Evolutionary conservation across 257 asterid species (phyloP).

Genomic region (Forsythia viridissima): DNA sequence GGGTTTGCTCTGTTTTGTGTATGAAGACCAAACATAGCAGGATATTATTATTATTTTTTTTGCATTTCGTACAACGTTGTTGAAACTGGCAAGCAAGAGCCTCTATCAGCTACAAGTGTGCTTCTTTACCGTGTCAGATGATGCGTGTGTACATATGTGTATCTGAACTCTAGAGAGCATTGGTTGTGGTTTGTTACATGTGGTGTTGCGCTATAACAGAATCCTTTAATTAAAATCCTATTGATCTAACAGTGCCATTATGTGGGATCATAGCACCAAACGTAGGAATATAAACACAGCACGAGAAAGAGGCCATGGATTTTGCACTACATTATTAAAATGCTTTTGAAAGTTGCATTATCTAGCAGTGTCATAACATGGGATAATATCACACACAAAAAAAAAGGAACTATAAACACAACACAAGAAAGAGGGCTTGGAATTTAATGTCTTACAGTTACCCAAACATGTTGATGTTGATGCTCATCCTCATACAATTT

Average conservation of each 20-base stretch:
- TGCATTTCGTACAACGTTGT: background rate
- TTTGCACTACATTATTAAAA: background rate
- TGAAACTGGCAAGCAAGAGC: background rate
- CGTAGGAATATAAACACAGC: background rate
- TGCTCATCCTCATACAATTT: background rate
- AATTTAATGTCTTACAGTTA: background rate
- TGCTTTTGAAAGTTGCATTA: background rate
- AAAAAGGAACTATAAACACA: background rate
- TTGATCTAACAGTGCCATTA: background rate
- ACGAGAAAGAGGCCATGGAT: background rate
- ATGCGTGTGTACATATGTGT: background rate
- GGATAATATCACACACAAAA: background rate
- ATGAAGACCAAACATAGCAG: slow-evolving; percentile 5
- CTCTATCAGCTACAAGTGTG: background rate
- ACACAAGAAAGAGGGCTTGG: background rate
- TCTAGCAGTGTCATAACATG: background rate
- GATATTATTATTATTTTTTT: background rate
- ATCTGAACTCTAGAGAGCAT: background rate
- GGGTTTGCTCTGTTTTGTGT: slow-evolving; percentile 1
- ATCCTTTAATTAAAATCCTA: background rate
- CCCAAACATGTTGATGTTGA: background rate
- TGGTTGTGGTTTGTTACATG: background rate
- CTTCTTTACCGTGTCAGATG: background rate
- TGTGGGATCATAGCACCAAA: background rate
- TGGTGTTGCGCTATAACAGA: background rate